Percentiles rank a stretch among this genome's conserved stretches.
Evolutionary conservation across 2,329 filamentous ascomycete genomes (phyloP).

Genomic region (Hyphodiscus sp.): DNA sequence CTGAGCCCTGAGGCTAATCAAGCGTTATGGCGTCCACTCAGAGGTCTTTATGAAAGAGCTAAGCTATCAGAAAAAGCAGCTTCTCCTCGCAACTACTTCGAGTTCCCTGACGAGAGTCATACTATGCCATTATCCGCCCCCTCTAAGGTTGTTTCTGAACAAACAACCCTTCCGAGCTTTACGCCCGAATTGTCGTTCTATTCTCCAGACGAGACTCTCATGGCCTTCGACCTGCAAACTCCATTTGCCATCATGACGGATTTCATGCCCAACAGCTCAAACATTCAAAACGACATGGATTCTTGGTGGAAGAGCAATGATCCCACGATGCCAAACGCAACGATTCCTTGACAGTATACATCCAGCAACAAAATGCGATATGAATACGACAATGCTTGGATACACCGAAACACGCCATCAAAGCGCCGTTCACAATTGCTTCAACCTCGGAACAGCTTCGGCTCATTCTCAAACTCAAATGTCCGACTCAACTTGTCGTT

Average conservation of each 20-base stretch:
- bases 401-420: too few relatives aligned
- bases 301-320: background rate
- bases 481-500: too few relatives aligned
- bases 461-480: too few relatives aligned
- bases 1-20: background rate
- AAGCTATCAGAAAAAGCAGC: background rate
- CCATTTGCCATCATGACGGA: background rate
- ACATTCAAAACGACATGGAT: background rate
- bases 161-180: background rate
- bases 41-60: background rate
- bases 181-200: background rate
- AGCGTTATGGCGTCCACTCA: background rate
- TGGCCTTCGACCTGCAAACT: background rate
- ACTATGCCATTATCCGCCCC: background rate
- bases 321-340: background rate
- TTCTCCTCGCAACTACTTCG: background rate
- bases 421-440: too few relatives aligned
- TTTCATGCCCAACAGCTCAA: background rate
- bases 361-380: background rate
- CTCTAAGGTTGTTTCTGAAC: background rate
- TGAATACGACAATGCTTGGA: background rate
- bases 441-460: too few relatives aligned
- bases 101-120: background rate
- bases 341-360: background rate
- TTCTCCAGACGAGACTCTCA: background rate